Evolutionary conservation across 345 rosid genomes (phyloP).

Genomic region (Lepidium sativum): DNA sequence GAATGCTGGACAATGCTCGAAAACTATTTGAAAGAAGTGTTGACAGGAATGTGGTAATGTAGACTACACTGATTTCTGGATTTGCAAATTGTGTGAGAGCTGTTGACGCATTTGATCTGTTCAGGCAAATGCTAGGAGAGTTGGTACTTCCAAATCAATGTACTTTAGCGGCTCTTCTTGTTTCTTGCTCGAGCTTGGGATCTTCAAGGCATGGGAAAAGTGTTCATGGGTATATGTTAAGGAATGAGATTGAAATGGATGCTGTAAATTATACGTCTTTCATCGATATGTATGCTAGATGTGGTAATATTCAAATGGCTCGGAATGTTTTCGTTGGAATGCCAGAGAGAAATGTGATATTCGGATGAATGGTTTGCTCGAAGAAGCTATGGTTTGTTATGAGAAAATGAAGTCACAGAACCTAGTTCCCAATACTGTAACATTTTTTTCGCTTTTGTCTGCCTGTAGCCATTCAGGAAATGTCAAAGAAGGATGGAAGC

Average conservation of each 20-base stretch:
- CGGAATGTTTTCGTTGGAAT: conserved; percentile 28
- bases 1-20: conserved; percentile 27
- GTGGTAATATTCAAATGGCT: conserved; percentile 34
- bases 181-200: conserved; percentile 45
- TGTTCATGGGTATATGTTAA: conserved; percentile 41
- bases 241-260: conserved; percentile 37
- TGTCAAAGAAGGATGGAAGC: conserved; percentile 35
- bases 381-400: conserved; percentile 41
- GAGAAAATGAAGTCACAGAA: conserved; percentile 34
- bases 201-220: conserved; percentile 40
- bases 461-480: conserved; percentile 45
- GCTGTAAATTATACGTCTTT: conserved; percentile 33
- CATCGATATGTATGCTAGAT: conserved; percentile 50
- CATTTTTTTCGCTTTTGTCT: conserved; percentile 44
- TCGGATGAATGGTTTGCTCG: conserved; percentile 39
- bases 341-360: conserved; percentile 40
- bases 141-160: conserved; percentile 38
- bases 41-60: conserved; percentile 42
- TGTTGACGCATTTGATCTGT: conserved; percentile 36
- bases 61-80: conserved; percentile 50
- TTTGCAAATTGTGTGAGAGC: conserved; percentile 37
- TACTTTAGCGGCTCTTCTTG: conserved; percentile 35
- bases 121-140: conserved; percentile 40
- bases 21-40: conserved; percentile 31
- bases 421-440: conserved; percentile 28